Conservation (phyloP, 768 basidiomycete genomes). For the Leccinum aurantiacum region DNA sequence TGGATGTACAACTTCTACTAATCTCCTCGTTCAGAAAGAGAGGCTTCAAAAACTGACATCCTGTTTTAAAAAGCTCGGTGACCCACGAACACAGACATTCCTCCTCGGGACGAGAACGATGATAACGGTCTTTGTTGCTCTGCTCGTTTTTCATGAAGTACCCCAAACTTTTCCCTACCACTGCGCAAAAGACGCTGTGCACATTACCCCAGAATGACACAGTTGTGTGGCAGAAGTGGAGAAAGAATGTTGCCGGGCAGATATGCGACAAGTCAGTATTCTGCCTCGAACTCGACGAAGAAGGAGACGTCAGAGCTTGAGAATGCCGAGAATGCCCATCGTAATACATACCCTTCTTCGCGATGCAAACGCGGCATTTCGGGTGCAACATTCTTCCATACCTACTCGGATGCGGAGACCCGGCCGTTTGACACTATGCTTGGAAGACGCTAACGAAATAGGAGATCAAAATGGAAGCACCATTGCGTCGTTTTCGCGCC, state of each 20-base stretch:
- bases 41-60: conserved; percentile 19
- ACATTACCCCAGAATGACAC: conserved; percentile 23
- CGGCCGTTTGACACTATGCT: too few relatives aligned
- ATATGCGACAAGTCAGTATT: conserved; percentile 10
- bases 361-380: conserved; percentile 18
- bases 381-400: too few relatives aligned
- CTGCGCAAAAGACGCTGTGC: conserved; percentile 13
- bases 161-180: neutral
- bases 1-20: conserved; percentile 33
- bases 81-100: conserved; percentile 14
- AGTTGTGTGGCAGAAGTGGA: conserved; percentile 21
- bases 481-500: too few relatives aligned
- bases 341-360: conserved; percentile 15
- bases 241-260: conserved; percentile 13
- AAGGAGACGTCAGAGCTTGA: neutral
- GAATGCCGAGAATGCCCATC: conserved; percentile 1
- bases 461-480: too few relatives aligned
- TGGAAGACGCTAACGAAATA: too few relatives aligned
- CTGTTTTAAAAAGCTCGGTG: conserved; percentile 18
- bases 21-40: conserved; percentile 34
- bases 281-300: conserved; percentile 5
- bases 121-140: conserved; percentile 15
- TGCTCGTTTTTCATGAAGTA: conserved; percentile 14
- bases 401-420: too few relatives aligned
- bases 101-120: conserved; percentile 17